phyloP scores from a whole-genome alignment of 495 filamentous ascomycete genomes.

The Penicillium daleae region DNA sequence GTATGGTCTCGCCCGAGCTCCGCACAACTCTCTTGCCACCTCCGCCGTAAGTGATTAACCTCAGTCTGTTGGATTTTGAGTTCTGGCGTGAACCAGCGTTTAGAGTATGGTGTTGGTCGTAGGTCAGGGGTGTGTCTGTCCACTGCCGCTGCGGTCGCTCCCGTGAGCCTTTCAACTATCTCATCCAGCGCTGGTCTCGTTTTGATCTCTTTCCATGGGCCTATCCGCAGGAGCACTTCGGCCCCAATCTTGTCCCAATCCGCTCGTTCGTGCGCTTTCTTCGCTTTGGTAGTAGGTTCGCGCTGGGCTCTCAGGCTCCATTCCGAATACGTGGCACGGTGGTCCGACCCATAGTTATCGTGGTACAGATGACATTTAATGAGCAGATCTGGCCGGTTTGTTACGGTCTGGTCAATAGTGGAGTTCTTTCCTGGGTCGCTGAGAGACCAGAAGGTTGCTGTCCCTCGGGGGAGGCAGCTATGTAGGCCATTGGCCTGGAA shows the following conservation, averaged over 20 bases:
- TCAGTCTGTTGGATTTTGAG: conserved; percentile 22
- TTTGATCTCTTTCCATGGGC: conserved; percentile 16
- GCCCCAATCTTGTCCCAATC: conserved; percentile 29
- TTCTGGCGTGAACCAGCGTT: conserved; percentile 30
- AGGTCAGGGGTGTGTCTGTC: conserved; percentile 14
- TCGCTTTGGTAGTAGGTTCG: conserved; percentile 13
- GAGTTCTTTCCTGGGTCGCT: conserved; percentile 25
- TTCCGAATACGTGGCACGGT: conserved; percentile 27
- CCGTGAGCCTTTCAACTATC: conserved; percentile 14
- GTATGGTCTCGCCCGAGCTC: conserved; percentile 14
- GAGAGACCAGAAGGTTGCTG: conserved; percentile 23
- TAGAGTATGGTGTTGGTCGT: conserved; percentile 29
- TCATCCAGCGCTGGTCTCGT: conserved; percentile 19
- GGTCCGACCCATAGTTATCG: conserved; percentile 26
- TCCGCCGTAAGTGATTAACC: conserved; percentile 26
- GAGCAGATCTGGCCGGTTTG: conserved; percentile 18
- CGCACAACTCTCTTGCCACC: conserved; percentile 25
- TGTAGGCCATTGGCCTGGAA: conserved; percentile 21
- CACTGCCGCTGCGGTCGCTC: conserved; percentile 11
- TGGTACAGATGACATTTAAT: conserved; percentile 29
- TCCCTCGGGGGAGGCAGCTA: conserved; percentile 22
- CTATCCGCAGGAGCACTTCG: conserved; percentile 12
- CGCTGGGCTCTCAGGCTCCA: conserved; percentile 23
- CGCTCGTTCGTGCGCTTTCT: conserved; percentile 28
- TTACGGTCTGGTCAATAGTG: conserved; percentile 27